Percentiles rank a stretch among this genome's conserved stretches.
These are phyloP conservation scores for Kwoniella sp. DNA, from an alignment of 768 basidiomycete species.

Conservation along the genomic window DNA sequence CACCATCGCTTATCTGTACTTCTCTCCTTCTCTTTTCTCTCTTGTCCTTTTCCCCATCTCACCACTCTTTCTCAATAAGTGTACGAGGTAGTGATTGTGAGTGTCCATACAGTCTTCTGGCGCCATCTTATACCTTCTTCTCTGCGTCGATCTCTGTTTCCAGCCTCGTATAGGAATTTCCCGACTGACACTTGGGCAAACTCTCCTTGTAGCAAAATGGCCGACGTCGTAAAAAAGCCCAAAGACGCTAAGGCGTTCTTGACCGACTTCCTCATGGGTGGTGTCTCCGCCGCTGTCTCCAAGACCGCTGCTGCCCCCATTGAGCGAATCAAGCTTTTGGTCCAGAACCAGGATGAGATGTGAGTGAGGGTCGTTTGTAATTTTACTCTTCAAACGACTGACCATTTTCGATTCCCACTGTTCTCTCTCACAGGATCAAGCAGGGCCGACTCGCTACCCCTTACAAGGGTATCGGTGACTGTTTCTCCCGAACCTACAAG, in stretches of 20 bases:
- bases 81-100: slow-evolving; percentile 16
- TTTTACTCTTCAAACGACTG: neutral
- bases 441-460: slow-evolving; percentile 94
- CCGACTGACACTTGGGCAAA: slow-evolving; percentile 30
- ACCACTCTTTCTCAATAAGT: slow-evolving; percentile 50
- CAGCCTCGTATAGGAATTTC: neutral
- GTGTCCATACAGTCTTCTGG: neutral
- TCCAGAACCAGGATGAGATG: slow-evolving; percentile 99
- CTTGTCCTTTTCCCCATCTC: slow-evolving; percentile 51
- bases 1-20: slow-evolving; percentile 47
- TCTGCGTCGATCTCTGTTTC: neutral
- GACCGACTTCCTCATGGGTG: slow-evolving; percentile 60
- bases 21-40: slow-evolving; percentile 20
- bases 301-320: slow-evolving; percentile 99
- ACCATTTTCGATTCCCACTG: slow-evolving; percentile 9
- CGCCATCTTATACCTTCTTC: no score
- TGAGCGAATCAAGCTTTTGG: slow-evolving; percentile 97
- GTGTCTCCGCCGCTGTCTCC: slow-evolving; percentile 75
- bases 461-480: slow-evolving; percentile 95
- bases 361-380: slow-evolving; percentile 14
- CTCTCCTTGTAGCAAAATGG: slow-evolving; percentile 32
- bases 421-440: slow-evolving; percentile 75
- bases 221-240: slow-evolving; percentile 62
- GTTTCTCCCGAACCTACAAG: slow-evolving; percentile 84
- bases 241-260: slow-evolving; percentile 92